Evolutionary conservation across 2,329 filamentous ascomycete species (phyloP), one percentile per base, ranked within the genome.

Genomic region (Aspergillus eucalypticola): DNA sequence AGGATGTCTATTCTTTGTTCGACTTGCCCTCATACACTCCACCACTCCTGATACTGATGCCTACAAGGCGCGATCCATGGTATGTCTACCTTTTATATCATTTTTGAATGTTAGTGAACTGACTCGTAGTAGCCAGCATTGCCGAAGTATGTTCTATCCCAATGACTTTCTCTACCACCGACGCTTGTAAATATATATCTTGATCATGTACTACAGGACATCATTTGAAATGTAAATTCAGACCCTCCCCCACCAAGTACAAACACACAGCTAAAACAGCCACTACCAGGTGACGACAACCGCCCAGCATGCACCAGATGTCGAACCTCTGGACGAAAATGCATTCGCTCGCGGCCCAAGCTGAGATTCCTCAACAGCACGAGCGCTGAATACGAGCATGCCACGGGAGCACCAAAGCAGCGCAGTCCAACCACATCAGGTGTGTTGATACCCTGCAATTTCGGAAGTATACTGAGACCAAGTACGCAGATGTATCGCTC

Each of bases 271-370:
- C n/a, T n/a, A 3, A n/a, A n/a, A n/a, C 3, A 21, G 3, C 17
- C 6, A 23, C 13, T 8, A 5, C 29, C n/a, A 60, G 61, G 56
- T 35, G 63, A 63, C 21, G 55, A 58, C 35, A 32, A 11, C 3
- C 58, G 23, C 10, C 61, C 59, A 23, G 59, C 56, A 60, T 63
- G 63, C 13, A 29, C 29, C 10, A 53, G 59, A 54, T 65, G 63
- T 23, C 53, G 54, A 15, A 58, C 23, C 6, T 49, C 54, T 5
- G 59, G 61, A 11, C 54, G 59, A 21, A 59, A 54, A 15, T 65
- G 61, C 19, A 52, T 58, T 5, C 56, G 59, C 19, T 38, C 19
- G 21, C 35, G 32, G 15, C 38, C 59, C 13, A 50, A 29, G 19
- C 29, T 53, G 17, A 54, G 54, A 6, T 61, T 56, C 29, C 39